Percentiles rank a stretch among this genome's conserved stretches.
Conservation (phyloP, 768 basidiomycete species). For the Melanogaster broomeanus region DNA sequence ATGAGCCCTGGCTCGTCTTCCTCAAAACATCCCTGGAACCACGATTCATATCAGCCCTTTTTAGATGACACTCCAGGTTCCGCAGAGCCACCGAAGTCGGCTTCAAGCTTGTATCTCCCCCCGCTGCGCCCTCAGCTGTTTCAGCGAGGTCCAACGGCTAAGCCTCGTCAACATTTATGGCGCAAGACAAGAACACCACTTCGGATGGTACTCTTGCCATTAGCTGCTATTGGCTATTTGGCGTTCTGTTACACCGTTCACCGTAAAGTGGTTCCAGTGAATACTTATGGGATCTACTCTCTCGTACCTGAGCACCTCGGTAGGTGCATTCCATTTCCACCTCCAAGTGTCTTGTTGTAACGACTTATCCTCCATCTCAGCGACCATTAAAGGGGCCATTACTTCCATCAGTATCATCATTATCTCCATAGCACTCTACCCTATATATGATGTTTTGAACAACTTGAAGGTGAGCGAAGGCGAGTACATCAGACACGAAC, state of each 20-base stretch:
- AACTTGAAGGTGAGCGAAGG: constrained; percentile 13
- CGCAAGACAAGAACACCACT: constrained; percentile 3
- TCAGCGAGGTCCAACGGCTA: not conserved
- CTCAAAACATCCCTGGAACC: not conserved
- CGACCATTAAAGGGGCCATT: constrained; percentile 28
- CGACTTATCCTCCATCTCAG: constrained; percentile 5
- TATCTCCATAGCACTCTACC: constrained; percentile 28
- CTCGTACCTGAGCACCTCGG: constrained; percentile 21
- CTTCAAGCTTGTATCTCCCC: constrained; percentile 4
- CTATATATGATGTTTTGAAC: constrained; percentile 18
- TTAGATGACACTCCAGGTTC: not conserved
- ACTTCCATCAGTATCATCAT: constrained; percentile 30
- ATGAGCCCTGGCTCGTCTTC: not conserved
- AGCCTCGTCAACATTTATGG: constrained; percentile 6
- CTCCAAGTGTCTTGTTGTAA: not conserved
- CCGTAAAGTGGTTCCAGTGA: constrained; percentile 23
- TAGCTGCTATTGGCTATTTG: constrained; percentile 29
- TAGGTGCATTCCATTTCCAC: constrained; percentile 1
- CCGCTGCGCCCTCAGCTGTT: constrained; percentile 5
- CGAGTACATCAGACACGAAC: not conserved
- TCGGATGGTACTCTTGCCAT: constrained; percentile 22
- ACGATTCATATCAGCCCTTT: not conserved
- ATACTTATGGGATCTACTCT: constrained; percentile 19
- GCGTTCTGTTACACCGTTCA: constrained; percentile 31
- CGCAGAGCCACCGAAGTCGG: not conserved